Percentiles rank a stretch among this genome's conserved stretches.
Evolutionary conservation across 2,329 filamentous ascomycete species (phyloP).

Genomic region (Cladobotryum mycophilum): DNA sequence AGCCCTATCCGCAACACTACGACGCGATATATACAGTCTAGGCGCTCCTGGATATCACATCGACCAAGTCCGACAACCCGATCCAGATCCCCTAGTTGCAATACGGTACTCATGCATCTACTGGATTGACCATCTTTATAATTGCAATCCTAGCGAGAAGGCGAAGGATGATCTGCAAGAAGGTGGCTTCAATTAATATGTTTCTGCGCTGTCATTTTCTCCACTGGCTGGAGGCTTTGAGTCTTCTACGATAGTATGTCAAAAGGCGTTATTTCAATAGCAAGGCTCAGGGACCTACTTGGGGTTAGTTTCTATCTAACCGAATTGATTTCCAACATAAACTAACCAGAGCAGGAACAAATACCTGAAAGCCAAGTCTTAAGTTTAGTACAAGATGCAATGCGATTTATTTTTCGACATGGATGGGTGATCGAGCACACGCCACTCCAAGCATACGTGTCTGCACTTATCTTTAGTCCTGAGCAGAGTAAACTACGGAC

Average conservation of each 20-base stretch:
- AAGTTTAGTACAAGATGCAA: no score
- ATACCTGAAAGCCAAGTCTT: no score
- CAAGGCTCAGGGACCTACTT: slow-evolving; percentile 6
- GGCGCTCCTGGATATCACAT: neutral
- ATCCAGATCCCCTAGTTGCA: slow-evolving; percentile 9
- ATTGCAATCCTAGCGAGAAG: neutral
- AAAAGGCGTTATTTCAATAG: slow-evolving; percentile 12
- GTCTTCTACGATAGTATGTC: slow-evolving; percentile 23
- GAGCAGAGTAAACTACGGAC: no score
- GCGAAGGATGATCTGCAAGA: slow-evolving; percentile 11
- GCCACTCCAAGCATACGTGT: no score
- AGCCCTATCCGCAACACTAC: slow-evolving; percentile 3
- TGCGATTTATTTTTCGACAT: no score
- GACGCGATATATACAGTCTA: no score
- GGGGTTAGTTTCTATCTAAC: neutral
- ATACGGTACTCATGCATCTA: slow-evolving; percentile 14
- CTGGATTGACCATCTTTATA: slow-evolving; percentile 17
- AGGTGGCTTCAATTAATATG: slow-evolving; percentile 16
- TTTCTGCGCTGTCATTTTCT: slow-evolving; percentile 33
- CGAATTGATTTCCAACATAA: no score
- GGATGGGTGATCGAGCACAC: no score
- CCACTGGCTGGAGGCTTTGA: slow-evolving; percentile 38
- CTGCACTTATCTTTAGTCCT: no score
- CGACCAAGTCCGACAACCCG: slow-evolving; percentile 2
- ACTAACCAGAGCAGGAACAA: no score